A percentile compares a stretch with the other conserved stretches of the same genome.
Conservation (phyloP, 495 filamentous ascomycete genomes). For the Massariosphaeria phaeospora region DNA sequence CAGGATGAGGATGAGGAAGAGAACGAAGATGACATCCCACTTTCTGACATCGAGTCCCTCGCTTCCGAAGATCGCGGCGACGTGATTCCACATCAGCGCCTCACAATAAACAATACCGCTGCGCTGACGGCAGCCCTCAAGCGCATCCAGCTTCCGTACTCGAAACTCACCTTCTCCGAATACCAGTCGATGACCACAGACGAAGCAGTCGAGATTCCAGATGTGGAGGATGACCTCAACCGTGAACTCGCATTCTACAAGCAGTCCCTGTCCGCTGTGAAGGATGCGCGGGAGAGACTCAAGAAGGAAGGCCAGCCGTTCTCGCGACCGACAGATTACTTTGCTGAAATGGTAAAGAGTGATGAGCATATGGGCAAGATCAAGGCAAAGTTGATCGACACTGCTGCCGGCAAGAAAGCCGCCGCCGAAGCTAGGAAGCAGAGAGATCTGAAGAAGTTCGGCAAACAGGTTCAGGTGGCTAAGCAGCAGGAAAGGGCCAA, state of each 20-base stretch:
- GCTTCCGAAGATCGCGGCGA: conserved; percentile 79
- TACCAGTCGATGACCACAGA: conserved; percentile 56
- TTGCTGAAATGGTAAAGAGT: conserved; percentile 97
- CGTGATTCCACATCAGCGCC: conserved; percentile 78
- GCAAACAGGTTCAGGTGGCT: conserved; percentile 95
- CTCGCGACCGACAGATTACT: conserved; percentile 86
- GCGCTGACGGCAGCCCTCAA: conserved; percentile 52
- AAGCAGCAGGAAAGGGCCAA: conserved; percentile 90
- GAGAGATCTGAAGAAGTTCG: conserved; percentile 97
- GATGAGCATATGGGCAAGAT: conserved; percentile 98
- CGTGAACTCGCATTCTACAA: conserved; percentile 93
- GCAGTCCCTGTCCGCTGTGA: conserved; percentile 75
- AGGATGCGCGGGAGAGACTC: conserved; percentile 62
- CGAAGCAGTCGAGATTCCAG: conserved; percentile 53
- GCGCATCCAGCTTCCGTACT: conserved; percentile 64
- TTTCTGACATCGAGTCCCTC: conserved; percentile 75
- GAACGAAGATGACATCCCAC: conserved; percentile 71
- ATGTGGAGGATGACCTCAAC: conserved; percentile 79
- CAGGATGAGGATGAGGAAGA: conserved; percentile 35
- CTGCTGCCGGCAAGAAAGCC: conserved; percentile 88
- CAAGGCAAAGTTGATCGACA: conserved; percentile 87
- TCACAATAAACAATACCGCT: conserved; percentile 94
- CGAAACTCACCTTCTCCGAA: conserved; percentile 58
- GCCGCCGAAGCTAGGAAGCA: conserved; percentile 83
- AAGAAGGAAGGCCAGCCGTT: conserved; percentile 81